Evolutionary conservation across 1,284 basidiomycete species (phyloP).

Genomic region (Xerocomus amazonicus): DNA sequence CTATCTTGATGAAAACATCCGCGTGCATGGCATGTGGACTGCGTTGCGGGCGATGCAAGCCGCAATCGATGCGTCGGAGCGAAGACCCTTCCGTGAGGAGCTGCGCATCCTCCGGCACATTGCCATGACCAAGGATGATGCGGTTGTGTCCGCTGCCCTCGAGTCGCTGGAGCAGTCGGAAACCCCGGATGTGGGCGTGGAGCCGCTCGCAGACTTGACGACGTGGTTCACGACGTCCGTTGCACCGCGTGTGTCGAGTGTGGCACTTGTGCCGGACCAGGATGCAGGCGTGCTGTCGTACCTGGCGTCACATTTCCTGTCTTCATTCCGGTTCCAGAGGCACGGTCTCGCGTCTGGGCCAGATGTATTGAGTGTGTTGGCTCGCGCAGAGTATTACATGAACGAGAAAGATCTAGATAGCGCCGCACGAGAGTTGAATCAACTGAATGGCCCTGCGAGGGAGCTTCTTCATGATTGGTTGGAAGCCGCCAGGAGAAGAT

Average conservation of each 20-base stretch:
- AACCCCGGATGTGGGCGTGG: conserved; percentile 82
- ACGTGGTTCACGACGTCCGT: conserved; percentile 89
- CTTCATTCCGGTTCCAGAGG: conserved; percentile 75
- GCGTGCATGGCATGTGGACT: conserved; percentile 80
- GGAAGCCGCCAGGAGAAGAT: conserved; percentile 79
- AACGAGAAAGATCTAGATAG: conserved; percentile 92
- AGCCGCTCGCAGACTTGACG: conserved; percentile 84
- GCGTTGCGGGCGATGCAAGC: conserved; percentile 64
- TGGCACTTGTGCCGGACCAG: conserved; percentile 88
- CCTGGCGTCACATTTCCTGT: conserved; percentile 76
- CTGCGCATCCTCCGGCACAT: conserved; percentile 79
- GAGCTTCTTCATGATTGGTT: conserved; percentile 88
- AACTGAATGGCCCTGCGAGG: conserved; percentile 83
- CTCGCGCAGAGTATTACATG: conserved; percentile 87
- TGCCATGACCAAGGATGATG: conserved; percentile 66
- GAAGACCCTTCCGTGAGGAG: conserved; percentile 86
- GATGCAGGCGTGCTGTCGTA: conserved; percentile 87
- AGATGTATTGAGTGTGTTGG: conserved; percentile 84
- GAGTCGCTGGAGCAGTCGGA: conserved; percentile 72
- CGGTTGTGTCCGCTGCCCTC: conserved; percentile 64
- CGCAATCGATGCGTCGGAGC: conserved; percentile 55
- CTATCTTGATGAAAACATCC: conserved; percentile 87
- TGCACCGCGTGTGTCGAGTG: conserved; percentile 79
- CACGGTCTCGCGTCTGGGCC: conserved; percentile 73
- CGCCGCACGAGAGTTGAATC: conserved; percentile 90